Conservation (phyloP, 768 basidiomycete genomes). For the Pisolithus orientalis region DNA sequence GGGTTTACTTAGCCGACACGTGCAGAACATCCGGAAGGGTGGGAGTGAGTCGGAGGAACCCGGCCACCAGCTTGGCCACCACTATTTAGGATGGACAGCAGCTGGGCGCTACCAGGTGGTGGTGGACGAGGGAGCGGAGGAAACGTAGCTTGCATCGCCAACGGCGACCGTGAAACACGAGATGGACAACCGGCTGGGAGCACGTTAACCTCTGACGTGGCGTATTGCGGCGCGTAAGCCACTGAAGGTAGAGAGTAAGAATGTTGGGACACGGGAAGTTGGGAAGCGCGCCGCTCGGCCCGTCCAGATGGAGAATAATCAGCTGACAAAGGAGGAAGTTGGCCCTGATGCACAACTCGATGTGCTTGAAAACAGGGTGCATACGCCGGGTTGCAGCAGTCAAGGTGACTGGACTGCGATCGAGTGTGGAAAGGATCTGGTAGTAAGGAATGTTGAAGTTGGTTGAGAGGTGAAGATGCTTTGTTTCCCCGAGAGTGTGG, state of each 20-base stretch:
- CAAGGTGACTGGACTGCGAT: slow-evolving; percentile 42
- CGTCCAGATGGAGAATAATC: slow-evolving; percentile 2
- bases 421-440: slow-evolving; percentile 39
- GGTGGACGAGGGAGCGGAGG: slow-evolving; percentile 12
- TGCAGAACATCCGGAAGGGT: slow-evolving; percentile 9
- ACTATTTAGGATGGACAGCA: slow-evolving; percentile 32
- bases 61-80: slow-evolving; percentile 10
- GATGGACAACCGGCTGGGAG: slow-evolving; percentile 3
- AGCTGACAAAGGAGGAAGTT: slow-evolving; percentile 8
- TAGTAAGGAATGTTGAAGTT: slow-evolving; percentile 4
- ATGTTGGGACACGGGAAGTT: slow-evolving; percentile 11
- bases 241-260: slow-evolving; percentile 8
- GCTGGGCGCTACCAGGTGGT: slow-evolving; percentile 20
- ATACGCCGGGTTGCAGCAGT: slow-evolving; percentile 24
- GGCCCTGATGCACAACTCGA: slow-evolving; percentile 11
- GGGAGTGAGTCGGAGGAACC: slow-evolving; percentile 7
- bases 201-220: slow-evolving; percentile 3
- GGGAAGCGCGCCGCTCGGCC: slow-evolving; percentile 2
- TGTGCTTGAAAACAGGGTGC: slow-evolving; percentile 6
- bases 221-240: slow-evolving; percentile 5
- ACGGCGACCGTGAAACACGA: not conserved
- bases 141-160: slow-evolving; percentile 7
- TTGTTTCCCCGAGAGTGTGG: slow-evolving; percentile 7
- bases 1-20: slow-evolving; percentile 20
- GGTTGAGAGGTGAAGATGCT: not conserved